A percentile compares a stretch with the other conserved stretches of the same genome.
These are phyloP conservation scores for Hapsidospora chrysogenum DNA, from an alignment of 495 filamentous ascomycete genomes.

Conservation along the genomic window DNA sequence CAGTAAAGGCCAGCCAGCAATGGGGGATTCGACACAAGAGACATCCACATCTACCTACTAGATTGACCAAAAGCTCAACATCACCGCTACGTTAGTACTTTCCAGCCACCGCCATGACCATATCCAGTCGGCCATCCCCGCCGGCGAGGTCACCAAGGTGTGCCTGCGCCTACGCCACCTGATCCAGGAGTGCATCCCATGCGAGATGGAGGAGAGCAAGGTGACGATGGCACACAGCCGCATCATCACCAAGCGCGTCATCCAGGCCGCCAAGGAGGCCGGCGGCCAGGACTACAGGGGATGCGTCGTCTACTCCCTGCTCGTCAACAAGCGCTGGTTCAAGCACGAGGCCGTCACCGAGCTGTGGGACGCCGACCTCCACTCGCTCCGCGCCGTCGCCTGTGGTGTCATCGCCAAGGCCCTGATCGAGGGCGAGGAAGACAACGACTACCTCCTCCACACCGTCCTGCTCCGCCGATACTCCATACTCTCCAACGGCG, in stretches of 20 bases:
- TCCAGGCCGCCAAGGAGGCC: slow-evolving; percentile 62
- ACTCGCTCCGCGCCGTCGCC: slow-evolving; percentile 61
- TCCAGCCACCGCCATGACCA: slow-evolving; percentile 30
- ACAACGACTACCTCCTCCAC: slow-evolving; percentile 60
- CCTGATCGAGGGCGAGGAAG: slow-evolving; percentile 75
- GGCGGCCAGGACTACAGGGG: slow-evolving; percentile 58
- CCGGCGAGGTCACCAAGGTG: slow-evolving; percentile 65
- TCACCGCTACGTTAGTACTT: not conserved
- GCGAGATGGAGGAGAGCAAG: slow-evolving; percentile 56
- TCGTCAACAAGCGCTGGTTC: slow-evolving; percentile 88
- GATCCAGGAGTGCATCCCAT: slow-evolving; percentile 74
- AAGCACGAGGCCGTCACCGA: slow-evolving; percentile 61
- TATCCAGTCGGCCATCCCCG: slow-evolving; percentile 43
- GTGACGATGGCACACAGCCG: slow-evolving; percentile 67
- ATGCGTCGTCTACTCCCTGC: slow-evolving; percentile 68
- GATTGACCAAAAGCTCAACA: not conserved
- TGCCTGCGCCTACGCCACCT: slow-evolving; percentile 82
- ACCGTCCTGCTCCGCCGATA: slow-evolving; percentile 82
- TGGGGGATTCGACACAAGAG: too few species aligned
- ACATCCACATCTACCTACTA: too few species aligned
- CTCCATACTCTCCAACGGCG: slow-evolving; percentile 55
- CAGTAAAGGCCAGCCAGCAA: too few species aligned
- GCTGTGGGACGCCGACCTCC: slow-evolving; percentile 82
- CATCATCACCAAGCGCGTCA: slow-evolving; percentile 64
- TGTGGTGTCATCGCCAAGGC: slow-evolving; percentile 91